Percentiles rank a stretch among this genome's conserved stretches.
Evolutionary conservation across 306 rosid genomes (phyloP).

Genomic region (Prunus campanulata): DNA sequence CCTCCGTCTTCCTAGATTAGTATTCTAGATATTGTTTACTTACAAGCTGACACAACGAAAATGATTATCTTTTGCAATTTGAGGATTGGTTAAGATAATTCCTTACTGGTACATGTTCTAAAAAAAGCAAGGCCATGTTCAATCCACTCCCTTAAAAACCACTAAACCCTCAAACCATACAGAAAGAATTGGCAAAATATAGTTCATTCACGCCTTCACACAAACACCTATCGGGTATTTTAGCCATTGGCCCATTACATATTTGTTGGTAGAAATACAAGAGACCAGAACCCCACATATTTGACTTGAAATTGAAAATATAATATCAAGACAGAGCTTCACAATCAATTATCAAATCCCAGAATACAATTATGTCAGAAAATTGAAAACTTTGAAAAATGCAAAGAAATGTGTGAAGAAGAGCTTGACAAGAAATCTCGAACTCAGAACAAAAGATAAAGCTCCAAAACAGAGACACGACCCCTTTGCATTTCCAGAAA

Average conservation of each 20-base stretch:
- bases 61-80: not conserved
- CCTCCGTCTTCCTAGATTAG: not conserved
- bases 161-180: not conserved
- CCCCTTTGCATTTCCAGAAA: not conserved
- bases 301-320: not conserved
- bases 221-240: conserved; percentile 9
- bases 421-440: not conserved
- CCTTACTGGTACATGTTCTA: not conserved
- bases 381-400: not conserved
- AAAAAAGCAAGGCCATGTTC: not conserved
- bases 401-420: not conserved
- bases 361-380: not conserved
- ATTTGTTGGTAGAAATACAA: no score
- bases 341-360: not conserved
- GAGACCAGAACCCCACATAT: not conserved
- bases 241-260: not conserved
- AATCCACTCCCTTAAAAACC: not conserved
- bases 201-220: not conserved
- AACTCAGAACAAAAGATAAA: not conserved
- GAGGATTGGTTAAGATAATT: not conserved
- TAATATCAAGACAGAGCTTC: not conserved
- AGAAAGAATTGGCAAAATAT: not conserved
- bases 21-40: not conserved
- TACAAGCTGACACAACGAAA: not conserved
- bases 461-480: not conserved